phyloP scores from a whole-genome alignment of 208 protist genomes.

The Lotmaria passim region DNA sequence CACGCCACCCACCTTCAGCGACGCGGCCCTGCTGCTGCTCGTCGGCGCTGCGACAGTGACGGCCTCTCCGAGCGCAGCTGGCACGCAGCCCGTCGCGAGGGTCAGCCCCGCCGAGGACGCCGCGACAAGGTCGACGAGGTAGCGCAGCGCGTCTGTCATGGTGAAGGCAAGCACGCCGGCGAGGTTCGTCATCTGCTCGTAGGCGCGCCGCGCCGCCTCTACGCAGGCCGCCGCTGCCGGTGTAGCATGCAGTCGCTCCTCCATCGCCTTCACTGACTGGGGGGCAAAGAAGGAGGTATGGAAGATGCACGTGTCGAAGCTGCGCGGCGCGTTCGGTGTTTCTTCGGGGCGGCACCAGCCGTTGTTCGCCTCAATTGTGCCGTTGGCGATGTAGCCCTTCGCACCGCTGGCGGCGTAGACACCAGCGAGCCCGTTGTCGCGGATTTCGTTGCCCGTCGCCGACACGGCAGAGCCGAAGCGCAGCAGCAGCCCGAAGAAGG shows the following conservation, averaged over 20 bases:
- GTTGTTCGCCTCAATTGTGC: constrained; percentile 70
- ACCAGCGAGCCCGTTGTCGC: constrained; percentile 77
- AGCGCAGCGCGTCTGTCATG: constrained; percentile 50
- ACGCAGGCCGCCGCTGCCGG: neutral
- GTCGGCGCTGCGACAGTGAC: neutral
- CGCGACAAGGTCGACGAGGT: constrained; percentile 60
- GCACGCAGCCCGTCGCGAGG: constrained; percentile 52
- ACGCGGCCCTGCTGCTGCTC: neutral
- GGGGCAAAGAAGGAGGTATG: constrained; percentile 25
- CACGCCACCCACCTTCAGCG: constrained; percentile 37
- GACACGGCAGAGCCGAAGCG: constrained; percentile 70
- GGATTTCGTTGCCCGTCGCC: constrained; percentile 57
- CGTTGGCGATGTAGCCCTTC: constrained; percentile 60
- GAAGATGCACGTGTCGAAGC: constrained; percentile 45
- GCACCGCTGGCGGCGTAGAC: constrained; percentile 72
- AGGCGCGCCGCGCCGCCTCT: constrained; percentile 30
- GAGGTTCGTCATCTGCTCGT: constrained; percentile 50
- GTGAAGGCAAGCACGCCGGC: constrained; percentile 50
- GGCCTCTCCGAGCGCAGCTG: constrained; percentile 23
- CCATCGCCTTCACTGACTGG: neutral
- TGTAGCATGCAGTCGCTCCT: neutral
- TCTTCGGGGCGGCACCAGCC: constrained; percentile 57
- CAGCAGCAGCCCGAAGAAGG: constrained; percentile 87
- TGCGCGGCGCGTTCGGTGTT: constrained; percentile 48
- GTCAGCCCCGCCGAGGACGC: constrained; percentile 60